Evolutionary conservation across 208 protist genomes (phyloP), one percentile per base, ranked within the genome.

Genomic region (Leishmania tropica): DNA sequence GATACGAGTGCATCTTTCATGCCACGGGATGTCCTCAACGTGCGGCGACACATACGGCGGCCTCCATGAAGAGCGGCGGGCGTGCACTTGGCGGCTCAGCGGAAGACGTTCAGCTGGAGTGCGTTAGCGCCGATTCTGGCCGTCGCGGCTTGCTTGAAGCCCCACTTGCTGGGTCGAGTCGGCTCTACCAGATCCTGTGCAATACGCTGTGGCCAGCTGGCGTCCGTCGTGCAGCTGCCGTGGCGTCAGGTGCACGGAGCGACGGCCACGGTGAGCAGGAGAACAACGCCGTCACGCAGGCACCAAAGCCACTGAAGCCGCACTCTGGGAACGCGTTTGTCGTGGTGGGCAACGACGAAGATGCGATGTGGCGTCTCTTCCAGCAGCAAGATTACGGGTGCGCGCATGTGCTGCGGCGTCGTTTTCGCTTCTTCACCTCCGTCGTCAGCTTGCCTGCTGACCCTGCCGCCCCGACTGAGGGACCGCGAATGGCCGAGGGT

Each of bases 141-240:
- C 67, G 40, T 0, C 67, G 78, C 28, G 90, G 90, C 13, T 64
- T 95, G 64, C 89, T 93, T 19, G 81, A 81, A 15, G 87, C 81
- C 4, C 83, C 89, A 31, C 79, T 93, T 40, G 3, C 24, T 15
- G 92, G 92, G 1, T 85, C 86, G 0, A 83, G 86, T 64, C 84
- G 92, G 15, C 75, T 95, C 0, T 83, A 86, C 31, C 88, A 94
- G 64, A 75, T 95, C 37, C 76, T 95, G 24, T 85, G 88, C 76
- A 94, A 91, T 77, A 91, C 89, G 6, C 64, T 93, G 40, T 95
- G 92, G 92, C 89, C 92, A 0, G 73, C 78, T 19, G 15, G 4
- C 8, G 75, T 47, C 40, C 53, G 75, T 67, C 35, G 24, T 21
- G 6, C 37, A 19, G 48, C 40, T n/a, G 35, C 40, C 31, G 24